phyloP scores from a whole-genome alignment of 2,329 filamentous ascomycete genomes.

The Sclerotinia borealis region DNA sequence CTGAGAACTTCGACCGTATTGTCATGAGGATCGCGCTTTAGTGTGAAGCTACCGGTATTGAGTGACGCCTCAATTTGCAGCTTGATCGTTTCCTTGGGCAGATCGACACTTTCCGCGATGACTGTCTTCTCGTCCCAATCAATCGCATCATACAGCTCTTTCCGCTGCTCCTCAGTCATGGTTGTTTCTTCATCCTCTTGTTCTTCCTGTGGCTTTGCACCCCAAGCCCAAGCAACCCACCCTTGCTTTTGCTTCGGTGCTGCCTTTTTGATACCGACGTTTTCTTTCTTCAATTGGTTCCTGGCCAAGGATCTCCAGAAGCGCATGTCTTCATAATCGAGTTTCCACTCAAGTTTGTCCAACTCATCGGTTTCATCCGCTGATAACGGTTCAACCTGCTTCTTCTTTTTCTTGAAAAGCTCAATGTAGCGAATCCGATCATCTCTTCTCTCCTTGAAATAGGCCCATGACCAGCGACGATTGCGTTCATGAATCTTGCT shows the following conservation, averaged over 20 bases:
- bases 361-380: conserved; percentile 67
- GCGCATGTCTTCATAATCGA: conserved; percentile 88
- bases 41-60: conserved; percentile 92
- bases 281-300: conserved; percentile 93
- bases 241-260: conserved; percentile 62
- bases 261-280: conserved; percentile 76
- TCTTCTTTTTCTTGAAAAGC: conserved; percentile 89
- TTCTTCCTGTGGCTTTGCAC: conserved; percentile 57
- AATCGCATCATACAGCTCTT: conserved; percentile 95
- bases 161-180: conserved; percentile 92
- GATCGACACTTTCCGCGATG: conserved; percentile 78
- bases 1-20: conserved; percentile 75
- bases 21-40: conserved; percentile 80
- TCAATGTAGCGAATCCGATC: conserved; percentile 85
- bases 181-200: conserved; percentile 69
- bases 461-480: conserved; percentile 90
- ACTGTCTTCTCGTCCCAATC: conserved; percentile 97
- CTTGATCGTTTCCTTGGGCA: conserved; percentile 87
- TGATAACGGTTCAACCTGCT: conserved; percentile 59
- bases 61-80: conserved; percentile 87
- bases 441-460: conserved; percentile 86
- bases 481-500: conserved; percentile 95
- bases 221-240: conserved; percentile 92
- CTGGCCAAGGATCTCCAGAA: conserved; percentile 95
- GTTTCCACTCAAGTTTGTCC: conserved; percentile 73